Conservation (phyloP, 345 rosid genomes). For the Populus tremula region DNA sequence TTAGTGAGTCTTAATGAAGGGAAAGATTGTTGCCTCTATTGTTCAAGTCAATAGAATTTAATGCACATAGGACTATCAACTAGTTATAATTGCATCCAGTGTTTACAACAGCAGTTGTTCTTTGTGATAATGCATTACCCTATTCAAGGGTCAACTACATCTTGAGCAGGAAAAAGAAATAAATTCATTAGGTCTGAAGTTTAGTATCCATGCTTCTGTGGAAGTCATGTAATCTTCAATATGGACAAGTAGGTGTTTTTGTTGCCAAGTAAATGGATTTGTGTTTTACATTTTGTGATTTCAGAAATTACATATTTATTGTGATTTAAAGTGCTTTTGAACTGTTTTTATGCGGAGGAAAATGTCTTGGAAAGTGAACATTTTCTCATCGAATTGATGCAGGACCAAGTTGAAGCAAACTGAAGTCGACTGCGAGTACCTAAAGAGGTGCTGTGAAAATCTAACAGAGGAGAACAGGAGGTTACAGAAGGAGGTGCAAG, state of each 20-base stretch:
- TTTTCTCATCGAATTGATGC: neutral
- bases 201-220: neutral
- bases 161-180: neutral
- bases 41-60: neutral
- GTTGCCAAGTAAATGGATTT: neutral
- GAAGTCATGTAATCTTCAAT: neutral
- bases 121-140: neutral
- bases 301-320: neutral
- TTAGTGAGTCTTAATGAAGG: neutral
- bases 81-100: neutral
- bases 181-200: neutral
- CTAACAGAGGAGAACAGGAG: slow-evolving; percentile 70
- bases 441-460: slow-evolving; percentile 75
- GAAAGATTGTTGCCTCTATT: neutral
- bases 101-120: neutral
- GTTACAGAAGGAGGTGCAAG: slow-evolving; percentile 81
- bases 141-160: neutral
- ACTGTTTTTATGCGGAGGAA: neutral
- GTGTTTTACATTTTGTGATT: neutral
- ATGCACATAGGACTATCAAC: neutral
- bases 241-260: neutral
- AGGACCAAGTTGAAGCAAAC: slow-evolving; percentile 94
- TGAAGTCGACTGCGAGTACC: slow-evolving; percentile 80
- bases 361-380: neutral
- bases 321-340: neutral